Evolutionary conservation across 106 monocot species (phyloP).

Genomic region (Acanthochlamys bracteata): DNA sequence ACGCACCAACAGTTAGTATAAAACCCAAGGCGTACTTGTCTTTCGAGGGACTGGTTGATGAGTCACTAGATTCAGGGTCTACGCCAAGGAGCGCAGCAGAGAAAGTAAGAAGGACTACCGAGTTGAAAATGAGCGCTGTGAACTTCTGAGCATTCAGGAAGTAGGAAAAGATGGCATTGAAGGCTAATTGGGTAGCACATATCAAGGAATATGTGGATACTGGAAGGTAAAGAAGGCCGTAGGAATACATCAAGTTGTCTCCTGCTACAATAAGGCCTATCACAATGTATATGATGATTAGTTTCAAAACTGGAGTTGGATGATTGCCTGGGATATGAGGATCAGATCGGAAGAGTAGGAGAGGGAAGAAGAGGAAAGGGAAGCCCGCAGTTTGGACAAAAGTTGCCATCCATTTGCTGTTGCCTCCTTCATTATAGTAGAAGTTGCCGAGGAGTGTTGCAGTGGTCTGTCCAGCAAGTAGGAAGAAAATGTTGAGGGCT

Average conservation of each 20-base stretch:
- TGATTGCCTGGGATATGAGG: background rate
- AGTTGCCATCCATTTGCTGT: constrained; percentile 16
- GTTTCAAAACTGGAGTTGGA: background rate
- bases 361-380: constrained; percentile 18
- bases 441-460: constrained; percentile 7
- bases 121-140: constrained; percentile 29
- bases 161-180: constrained; percentile 28
- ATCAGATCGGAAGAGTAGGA: constrained; percentile 7
- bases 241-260: constrained; percentile 36
- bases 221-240: constrained; percentile 27
- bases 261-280: constrained; percentile 17
- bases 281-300: constrained; percentile 9
- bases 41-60: background rate
- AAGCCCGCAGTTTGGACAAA: constrained; percentile 4
- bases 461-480: constrained; percentile 8
- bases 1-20: constrained; percentile 17
- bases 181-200: constrained; percentile 28
- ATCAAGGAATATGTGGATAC: constrained; percentile 31
- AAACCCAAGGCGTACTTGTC: constrained; percentile 18
- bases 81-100: constrained; percentile 29
- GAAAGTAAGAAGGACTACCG: constrained; percentile 30
- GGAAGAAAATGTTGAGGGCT: constrained; percentile 8
- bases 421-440: constrained; percentile 16
- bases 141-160: constrained; percentile 31
- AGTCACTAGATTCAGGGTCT: constrained; percentile 5